Percentiles rank a stretch among this genome's conserved stretches.
Evolutionary conservation across 148 eudicot genomes (phyloP).

Genomic region (Chenopodium suecicum): DNA sequence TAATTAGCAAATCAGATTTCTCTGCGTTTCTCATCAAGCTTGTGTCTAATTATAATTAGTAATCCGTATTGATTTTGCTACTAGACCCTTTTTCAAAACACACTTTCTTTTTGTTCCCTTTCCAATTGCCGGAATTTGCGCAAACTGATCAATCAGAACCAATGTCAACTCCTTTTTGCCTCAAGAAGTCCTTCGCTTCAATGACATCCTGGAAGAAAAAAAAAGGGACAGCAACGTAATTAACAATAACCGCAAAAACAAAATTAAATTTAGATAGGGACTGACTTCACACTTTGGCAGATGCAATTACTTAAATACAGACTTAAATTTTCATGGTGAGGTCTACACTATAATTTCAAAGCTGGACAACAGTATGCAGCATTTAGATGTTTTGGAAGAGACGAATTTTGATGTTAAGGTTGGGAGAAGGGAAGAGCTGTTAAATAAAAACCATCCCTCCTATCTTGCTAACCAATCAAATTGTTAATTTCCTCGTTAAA

Average conservation of each 20-base stretch:
- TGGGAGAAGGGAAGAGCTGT: no score
- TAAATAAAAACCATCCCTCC: no score
- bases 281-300: neutral
- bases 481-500: neutral
- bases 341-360: no score
- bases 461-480: no score
- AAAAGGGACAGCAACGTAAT: neutral
- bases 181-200: slow-evolving; percentile 75
- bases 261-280: neutral
- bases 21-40: neutral
- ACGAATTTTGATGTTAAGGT: no score
- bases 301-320: no score
- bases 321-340: no score
- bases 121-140: neutral
- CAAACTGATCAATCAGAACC: slow-evolving; percentile 25
- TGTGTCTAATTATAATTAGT: neutral
- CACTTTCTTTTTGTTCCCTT: neutral
- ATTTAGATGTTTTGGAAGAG: no score
- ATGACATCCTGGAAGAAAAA: slow-evolving; percentile 50
- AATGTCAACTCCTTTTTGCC: slow-evolving; percentile 64
- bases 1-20: neutral
- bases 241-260: neutral
- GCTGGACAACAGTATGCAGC: no score
- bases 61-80: neutral
- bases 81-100: neutral